phyloP scores from a whole-genome alignment of 495 filamentous ascomycete genomes.

The Platismatia glauca region DNA sequence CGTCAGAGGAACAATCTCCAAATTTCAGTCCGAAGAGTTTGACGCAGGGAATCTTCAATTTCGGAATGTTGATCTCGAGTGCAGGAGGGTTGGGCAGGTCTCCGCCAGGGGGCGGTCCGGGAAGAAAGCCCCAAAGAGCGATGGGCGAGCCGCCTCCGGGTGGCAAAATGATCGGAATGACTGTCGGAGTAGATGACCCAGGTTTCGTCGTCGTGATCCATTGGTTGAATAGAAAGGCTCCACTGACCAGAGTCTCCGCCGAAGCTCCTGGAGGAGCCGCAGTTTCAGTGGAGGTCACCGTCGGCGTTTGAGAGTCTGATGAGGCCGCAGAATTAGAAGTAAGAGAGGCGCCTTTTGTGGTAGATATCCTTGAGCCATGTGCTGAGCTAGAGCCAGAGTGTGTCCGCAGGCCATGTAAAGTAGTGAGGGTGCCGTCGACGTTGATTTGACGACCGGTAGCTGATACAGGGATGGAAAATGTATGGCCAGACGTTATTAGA shows the following conservation, averaged over 20 bases:
- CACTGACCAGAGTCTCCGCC: not conserved
- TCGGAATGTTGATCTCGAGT: not conserved
- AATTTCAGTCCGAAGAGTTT: not conserved
- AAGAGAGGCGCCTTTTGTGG: not conserved
- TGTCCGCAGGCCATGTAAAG: not conserved
- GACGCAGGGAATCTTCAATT: not conserved
- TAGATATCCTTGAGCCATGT: not conserved
- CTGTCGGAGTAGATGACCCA: not conserved
- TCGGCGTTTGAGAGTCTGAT: not conserved
- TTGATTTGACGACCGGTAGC: not conserved
- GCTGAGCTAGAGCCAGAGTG: not conserved
- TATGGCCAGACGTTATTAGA: not conserved
- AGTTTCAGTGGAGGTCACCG: not conserved
- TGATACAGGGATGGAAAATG: not conserved
- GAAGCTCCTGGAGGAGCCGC: not conserved
- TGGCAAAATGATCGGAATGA: not conserved
- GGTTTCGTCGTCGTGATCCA: not conserved
- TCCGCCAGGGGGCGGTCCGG: not conserved
- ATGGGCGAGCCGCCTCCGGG: not conserved
- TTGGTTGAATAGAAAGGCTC: not conserved
- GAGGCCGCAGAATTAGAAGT: not conserved
- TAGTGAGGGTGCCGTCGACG: not conserved
- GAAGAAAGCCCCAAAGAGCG: not conserved
- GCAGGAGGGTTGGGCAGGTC: not conserved
- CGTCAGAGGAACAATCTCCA: not conserved